Percentiles rank a stretch among this genome's conserved stretches.
phyloP scores from a whole-genome alignment of 2,329 filamentous ascomycete species.

The Rutstroemia sp. region DNA sequence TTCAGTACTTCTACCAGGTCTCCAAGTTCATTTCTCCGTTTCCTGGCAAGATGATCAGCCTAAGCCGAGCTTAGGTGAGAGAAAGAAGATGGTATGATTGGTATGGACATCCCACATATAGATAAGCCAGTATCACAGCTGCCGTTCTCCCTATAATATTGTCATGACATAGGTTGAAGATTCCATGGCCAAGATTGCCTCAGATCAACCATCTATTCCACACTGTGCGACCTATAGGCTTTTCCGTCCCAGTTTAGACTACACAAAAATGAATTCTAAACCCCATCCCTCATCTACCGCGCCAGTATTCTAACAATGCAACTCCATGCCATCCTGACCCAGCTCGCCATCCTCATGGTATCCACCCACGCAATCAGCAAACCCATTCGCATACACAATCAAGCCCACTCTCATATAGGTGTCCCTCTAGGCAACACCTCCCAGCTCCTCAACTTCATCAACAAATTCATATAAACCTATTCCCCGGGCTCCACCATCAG shows the following conservation, averaged over 20 bases:
- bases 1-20: no score
- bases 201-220: neutral
- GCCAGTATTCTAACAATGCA: neutral
- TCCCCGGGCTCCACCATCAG: conserved; percentile 40
- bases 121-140: no score
- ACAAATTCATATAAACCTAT: conserved; percentile 35
- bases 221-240: neutral
- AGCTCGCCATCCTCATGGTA: conserved; percentile 3
- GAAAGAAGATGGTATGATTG: no score
- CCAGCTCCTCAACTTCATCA: conserved; percentile 43
- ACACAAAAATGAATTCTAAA: no score
- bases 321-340: neutral
- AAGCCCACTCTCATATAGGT: conserved; percentile 35
- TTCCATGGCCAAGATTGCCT: neutral
- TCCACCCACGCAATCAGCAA: conserved; percentile 28
- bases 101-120: no score
- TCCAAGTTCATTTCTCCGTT: no score
- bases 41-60: no score
- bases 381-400: conserved; percentile 33
- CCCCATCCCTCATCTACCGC: no score
- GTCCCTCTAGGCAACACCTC: conserved; percentile 34
- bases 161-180: neutral
- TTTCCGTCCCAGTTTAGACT: no score
- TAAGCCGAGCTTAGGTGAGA: no score
- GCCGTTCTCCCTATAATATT: neutral